These are phyloP conservation scores for Ogataea pini DNA, from an alignment of 805 yeast genomes.

Conservation along the genomic window DNA sequence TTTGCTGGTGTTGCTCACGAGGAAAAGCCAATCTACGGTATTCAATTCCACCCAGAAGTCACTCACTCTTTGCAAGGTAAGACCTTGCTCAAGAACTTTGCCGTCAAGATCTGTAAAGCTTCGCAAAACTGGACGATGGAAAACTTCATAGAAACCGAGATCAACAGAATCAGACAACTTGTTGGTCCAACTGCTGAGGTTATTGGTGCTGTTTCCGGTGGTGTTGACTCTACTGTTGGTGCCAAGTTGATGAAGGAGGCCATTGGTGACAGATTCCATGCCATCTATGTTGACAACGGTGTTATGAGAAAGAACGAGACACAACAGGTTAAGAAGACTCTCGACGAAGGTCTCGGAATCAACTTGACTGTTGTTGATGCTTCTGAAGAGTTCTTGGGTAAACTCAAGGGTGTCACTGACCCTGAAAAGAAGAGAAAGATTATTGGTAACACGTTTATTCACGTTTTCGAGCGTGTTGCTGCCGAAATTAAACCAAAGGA, in stretches of 20 bases:
- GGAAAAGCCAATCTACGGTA: slow-evolving; percentile 77
- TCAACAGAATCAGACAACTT: slow-evolving; percentile 81
- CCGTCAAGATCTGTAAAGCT: slow-evolving; percentile 86
- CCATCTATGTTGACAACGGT: slow-evolving; percentile 96
- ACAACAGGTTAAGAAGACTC: slow-evolving; percentile 79
- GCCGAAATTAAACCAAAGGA: slow-evolving; percentile 85
- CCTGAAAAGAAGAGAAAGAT: slow-evolving; percentile 99
- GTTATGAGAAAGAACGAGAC: slow-evolving; percentile 96
- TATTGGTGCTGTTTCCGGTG: slow-evolving; percentile 99
- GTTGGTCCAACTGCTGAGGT: slow-evolving; percentile 99
- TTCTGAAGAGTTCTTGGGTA: slow-evolving; percentile 79
- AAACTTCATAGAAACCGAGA: slow-evolving; percentile 96
- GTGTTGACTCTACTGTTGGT: slow-evolving; percentile 99
- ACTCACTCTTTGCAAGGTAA: slow-evolving; percentile 95
- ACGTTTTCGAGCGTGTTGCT: slow-evolving; percentile 95
- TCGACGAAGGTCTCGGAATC: slow-evolving; percentile 92
- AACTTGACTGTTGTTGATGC: slow-evolving; percentile 95
- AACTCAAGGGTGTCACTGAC: slow-evolving; percentile 91
- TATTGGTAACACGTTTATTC: slow-evolving; percentile 96
- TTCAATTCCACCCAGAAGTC: slow-evolving; percentile 99
- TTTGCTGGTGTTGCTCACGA: slow-evolving; percentile 88
- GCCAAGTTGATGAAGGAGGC: slow-evolving; percentile 98
- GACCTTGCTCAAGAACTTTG: slow-evolving; percentile 84
- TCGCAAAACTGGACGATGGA: slow-evolving; percentile 95
- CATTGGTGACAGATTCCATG: slow-evolving; percentile 98